Conservation (phyloP, 2,329 filamentous ascomycete genomes). For the Stagonosporopsis tanaceti region DNA sequence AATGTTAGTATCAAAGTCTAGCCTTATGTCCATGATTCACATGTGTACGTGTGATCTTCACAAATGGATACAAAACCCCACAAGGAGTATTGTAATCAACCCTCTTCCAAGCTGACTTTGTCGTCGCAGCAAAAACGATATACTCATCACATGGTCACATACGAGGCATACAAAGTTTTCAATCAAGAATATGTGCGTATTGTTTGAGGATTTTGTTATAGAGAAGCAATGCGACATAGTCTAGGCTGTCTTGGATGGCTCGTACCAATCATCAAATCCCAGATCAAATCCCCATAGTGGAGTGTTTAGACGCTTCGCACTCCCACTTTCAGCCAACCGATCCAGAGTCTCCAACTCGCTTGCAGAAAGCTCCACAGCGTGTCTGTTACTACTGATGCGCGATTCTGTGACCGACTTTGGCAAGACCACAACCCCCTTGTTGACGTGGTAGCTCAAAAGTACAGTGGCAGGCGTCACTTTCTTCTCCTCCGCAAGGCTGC, state of each 20-base stretch:
- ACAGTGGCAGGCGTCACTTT: slow-evolving; percentile 76
- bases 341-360: slow-evolving; percentile 6
- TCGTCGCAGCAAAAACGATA: no score
- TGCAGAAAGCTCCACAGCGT: slow-evolving; percentile 67
- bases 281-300: slow-evolving; percentile 20
- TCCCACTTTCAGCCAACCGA: slow-evolving; percentile 11
- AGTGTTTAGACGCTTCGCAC: slow-evolving; percentile 17
- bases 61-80: no score
- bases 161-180: no score
- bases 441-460: slow-evolving; percentile 83
- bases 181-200: no score
- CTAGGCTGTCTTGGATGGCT: neutral
- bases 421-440: slow-evolving; percentile 67
- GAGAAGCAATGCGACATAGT: neutral
- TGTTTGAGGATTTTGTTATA: no score
- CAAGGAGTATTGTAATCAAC: no score
- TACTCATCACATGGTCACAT: no score
- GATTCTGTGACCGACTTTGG: slow-evolving; percentile 79
- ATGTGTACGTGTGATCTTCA: no score
- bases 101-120: no score
- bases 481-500: slow-evolving; percentile 65
- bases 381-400: slow-evolving; percentile 77
- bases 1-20: no score
- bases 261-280: slow-evolving; percentile 23
- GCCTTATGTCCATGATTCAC: no score